Evolutionary conservation across 805 yeast genomes (phyloP).

Genomic region (Candida corydali): DNA sequence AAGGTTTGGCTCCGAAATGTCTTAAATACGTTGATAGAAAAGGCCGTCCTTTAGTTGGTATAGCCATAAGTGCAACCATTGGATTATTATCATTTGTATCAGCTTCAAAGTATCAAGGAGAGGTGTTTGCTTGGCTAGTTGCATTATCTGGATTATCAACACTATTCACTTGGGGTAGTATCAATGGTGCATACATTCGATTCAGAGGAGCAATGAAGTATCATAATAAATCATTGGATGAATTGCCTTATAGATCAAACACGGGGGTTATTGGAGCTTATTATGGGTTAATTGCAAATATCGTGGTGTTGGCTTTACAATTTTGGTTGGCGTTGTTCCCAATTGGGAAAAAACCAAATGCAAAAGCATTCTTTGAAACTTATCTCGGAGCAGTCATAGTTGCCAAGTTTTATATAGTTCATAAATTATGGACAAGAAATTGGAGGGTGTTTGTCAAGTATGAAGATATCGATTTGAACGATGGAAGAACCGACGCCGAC

Average conservation of each 20-base stretch:
- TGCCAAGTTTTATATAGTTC: constrained; percentile 45
- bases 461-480: constrained; percentile 53
- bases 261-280: constrained; percentile 39
- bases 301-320: constrained; percentile 27
- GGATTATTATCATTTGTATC: constrained; percentile 39
- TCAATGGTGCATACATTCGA: constrained; percentile 28
- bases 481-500: constrained; percentile 59
- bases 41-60: constrained; percentile 40
- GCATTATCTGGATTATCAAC: constrained; percentile 34
- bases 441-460: constrained; percentile 34
- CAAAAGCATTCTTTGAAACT: constrained; percentile 47
- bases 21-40: constrained; percentile 34
- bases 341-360: constrained; percentile 24
- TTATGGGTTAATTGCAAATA: constrained; percentile 21
- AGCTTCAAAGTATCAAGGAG: constrained; percentile 33
- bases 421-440: constrained; percentile 44
- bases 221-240: constrained; percentile 39
- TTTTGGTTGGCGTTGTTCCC: constrained; percentile 35
- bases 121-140: constrained; percentile 34
- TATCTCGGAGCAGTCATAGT: constrained; percentile 50
- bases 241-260: constrained; percentile 51
- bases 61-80: constrained; percentile 26
- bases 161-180: constrained; percentile 32
- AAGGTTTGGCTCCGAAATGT: constrained; percentile 34
- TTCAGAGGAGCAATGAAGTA: constrained; percentile 27